Evolutionary conservation across 1,284 basidiomycete species (phyloP).

Genomic region (Trametes pubescens): DNA sequence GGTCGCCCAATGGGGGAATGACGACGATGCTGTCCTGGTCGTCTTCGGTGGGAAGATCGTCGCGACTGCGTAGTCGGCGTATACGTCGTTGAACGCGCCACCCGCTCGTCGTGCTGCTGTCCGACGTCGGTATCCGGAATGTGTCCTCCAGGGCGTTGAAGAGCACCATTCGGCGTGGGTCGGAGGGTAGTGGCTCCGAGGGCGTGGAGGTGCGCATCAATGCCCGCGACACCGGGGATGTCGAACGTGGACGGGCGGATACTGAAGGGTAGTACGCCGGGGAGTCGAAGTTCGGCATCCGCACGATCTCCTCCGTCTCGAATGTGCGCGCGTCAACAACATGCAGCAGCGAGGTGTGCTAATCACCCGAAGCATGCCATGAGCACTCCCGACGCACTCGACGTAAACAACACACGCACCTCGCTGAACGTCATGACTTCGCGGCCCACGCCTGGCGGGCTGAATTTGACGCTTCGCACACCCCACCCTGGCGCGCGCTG

Average conservation of each 20-base stretch:
- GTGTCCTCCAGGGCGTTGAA: conserved; percentile 58
- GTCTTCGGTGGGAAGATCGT: conserved; percentile 38
- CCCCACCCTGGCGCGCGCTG: conserved; percentile 76
- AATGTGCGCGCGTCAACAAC: conserved; percentile 84
- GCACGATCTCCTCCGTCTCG: conserved; percentile 74
- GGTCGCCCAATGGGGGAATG: conserved; percentile 64
- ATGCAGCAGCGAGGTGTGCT: conserved; percentile 82
- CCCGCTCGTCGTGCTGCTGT: conserved; percentile 31
- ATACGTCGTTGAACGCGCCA: conserved; percentile 27
- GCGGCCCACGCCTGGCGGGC: conserved; percentile 56
- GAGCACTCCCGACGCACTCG: conserved; percentile 1
- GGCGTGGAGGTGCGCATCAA: conserved; percentile 27
- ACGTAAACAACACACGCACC: conserved; percentile 51
- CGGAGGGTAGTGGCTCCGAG: conserved; percentile 25
- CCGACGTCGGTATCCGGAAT: conserved; percentile 54
- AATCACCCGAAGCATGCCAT: neutral
- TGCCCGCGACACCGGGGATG: conserved; percentile 33
- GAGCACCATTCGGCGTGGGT: conserved; percentile 51
- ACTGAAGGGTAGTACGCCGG: conserved; percentile 31
- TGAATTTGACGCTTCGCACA: conserved; percentile 81
- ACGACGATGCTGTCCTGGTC: conserved; percentile 55
- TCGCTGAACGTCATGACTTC: conserved; percentile 88
- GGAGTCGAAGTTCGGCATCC: conserved; percentile 57
- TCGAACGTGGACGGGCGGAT: conserved; percentile 38
- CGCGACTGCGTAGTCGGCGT: conserved; percentile 30